phyloP scores from a whole-genome alignment of 768 basidiomycete genomes.

The Kwoniella bestiolae region DNA sequence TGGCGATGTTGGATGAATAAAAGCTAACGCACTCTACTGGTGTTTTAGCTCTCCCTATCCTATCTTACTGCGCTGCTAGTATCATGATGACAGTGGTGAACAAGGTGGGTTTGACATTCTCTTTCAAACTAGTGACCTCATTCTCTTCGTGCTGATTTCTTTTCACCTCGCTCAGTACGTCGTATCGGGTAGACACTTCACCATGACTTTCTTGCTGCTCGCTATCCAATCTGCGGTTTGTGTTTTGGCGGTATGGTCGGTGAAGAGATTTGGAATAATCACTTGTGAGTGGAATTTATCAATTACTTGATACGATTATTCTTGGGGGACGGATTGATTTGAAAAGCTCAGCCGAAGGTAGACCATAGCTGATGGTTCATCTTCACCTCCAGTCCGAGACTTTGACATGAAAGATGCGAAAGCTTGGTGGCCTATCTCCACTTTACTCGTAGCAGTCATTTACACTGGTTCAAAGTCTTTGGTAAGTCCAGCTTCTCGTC shows the following conservation, averaged over 20 bases:
- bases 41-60: slow-evolving; percentile 71
- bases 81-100: slow-evolving; percentile 97
- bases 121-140: neutral
- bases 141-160: neutral
- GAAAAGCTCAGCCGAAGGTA: neutral
- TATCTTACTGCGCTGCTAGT: slow-evolving; percentile 90
- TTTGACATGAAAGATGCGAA: slow-evolving; percentile 84
- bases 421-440: slow-evolving; percentile 92
- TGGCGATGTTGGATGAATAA: too few species aligned
- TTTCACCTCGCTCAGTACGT: slow-evolving; percentile 69
- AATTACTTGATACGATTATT: too few species aligned
- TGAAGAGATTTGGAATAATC: slow-evolving; percentile 69
- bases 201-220: slow-evolving; percentile 94
- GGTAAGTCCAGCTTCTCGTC: slow-evolving; percentile 63
- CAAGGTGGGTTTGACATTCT: slow-evolving; percentile 66
- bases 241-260: slow-evolving; percentile 72
- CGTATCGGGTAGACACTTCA: slow-evolving; percentile 88
- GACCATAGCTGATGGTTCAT: neutral
- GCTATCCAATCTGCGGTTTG: slow-evolving; percentile 90
- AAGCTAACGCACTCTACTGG: too few species aligned
- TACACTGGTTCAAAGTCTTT: slow-evolving; percentile 97
- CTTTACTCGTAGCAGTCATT: slow-evolving; percentile 88
- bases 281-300: slow-evolving; percentile 31
- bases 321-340: too few species aligned
- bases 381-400: slow-evolving; percentile 63